Evolutionary conservation across 2,329 filamentous ascomycete species (phyloP), one percentile per base, ranked within the genome.

Genomic region (Diaporthe eres): DNA sequence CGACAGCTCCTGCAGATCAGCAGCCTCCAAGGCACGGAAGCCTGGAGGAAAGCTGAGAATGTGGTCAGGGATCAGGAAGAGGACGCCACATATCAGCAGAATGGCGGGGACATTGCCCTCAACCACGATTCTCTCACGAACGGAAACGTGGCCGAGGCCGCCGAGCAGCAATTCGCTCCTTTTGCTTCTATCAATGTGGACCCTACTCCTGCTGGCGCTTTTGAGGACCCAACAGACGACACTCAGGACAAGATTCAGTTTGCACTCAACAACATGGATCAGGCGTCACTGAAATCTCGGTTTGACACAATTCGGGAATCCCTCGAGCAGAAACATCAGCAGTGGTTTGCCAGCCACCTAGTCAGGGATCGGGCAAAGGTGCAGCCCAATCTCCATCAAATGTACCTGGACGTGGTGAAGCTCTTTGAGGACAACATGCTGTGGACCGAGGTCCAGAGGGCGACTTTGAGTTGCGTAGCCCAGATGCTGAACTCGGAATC

Each of bases 301-400:
- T 93, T 96, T 80, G 89, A 90, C 72, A 95, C 98, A 79, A 90
- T 99, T 51, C 92, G 92, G 68, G 92, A 95, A 53, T 92, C 94
- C 60, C 86, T 99, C 65, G 92, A 95, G 70, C 91, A 94, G 72
- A 92, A 93, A 79, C 94, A 98, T 82, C 94, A 97, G 81, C 95
- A 97, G 82, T 99, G 97, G 97, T 99, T 99, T 82, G 97, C 97
- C 9, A 93, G 92, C 65, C 98, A 98, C 81, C 88, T 99, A 13
- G 97, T 99, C 3, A 96, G 98, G 81, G 95, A 98, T 82, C 95
- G 97, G 61, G 97, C 96, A 44, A 98, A 98, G 85, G 93, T 98
- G 88, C 96, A 99, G 82, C 96, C 96, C 8, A 99, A 99, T 83
- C 98, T 97, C 81, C 97, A 99, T 80, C 90, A 94, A 76, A 91